Base-by-base conservation (phyloP, 805 yeast genomes). In the Isabelozyma gotoi region DNA sequence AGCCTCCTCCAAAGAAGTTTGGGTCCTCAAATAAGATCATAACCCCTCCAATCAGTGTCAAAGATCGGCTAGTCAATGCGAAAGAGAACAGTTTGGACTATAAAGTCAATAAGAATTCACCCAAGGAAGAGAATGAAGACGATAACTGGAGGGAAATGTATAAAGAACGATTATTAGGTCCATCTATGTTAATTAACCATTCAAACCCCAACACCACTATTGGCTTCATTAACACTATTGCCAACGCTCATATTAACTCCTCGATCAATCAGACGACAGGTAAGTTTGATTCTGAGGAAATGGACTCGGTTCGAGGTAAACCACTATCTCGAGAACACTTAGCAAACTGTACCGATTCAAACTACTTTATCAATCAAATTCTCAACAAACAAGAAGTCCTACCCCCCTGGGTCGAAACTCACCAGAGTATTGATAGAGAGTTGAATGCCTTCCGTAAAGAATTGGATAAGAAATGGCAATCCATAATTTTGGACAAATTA, bases 321-420 rank as follows among this genome's bases (percentile, higher is more conserved):
- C 82, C 83, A 3, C 55, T 84, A 12, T 41, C 60, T 63, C n/a
- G 68, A 64, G 50, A 79, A 68, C 59, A 84, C 80, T 37, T 84
- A 72, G 62, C 70, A 75, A 44, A 94, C 80, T 60, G 77, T 76
- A 46, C 87, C 81, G 42, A 95, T 47, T 50, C 71, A 4, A 63
- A 84, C 52, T 88, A 82, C 59, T 88, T 88, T 58, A 63, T 90
- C 66, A 90, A 90, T 63, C 81, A 86, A 48, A 84, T 90, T 36
- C 64, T 90, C 44, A 78, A 76, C 48, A 76, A 79, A 35, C 96
- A 90, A 60, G 90, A 88, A 39, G 82, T 88, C 1, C 68, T 82
- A 8, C 96, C 96, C 0, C 96, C 96, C 0, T 90, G 97, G 97
- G 84, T 90, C 31, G 96, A 88, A 53, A 82, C 79, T 74, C 57